Evolutionary conservation across 768 basidiomycete species (phyloP).

Genomic region (Gyrodon lividus): DNA sequence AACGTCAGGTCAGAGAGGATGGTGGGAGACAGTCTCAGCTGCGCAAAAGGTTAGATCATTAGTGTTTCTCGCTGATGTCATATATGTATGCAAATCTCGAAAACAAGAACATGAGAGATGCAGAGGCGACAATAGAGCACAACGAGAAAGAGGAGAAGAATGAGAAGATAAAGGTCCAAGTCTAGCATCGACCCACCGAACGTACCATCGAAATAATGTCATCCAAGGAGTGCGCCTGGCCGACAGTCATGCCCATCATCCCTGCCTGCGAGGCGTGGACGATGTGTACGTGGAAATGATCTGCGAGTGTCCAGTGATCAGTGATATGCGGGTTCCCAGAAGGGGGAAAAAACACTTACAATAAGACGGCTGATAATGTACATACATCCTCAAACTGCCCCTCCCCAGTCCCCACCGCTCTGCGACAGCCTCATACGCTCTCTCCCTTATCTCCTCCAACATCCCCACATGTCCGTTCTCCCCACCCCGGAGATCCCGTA

Average conservation of each 20-base stretch:
- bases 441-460: constrained; percentile 60
- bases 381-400: constrained; percentile 70
- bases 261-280: constrained; percentile 68
- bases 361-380: constrained; percentile 97
- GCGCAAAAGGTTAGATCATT: constrained; percentile 21
- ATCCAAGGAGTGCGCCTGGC: constrained; percentile 91
- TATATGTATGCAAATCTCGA: not conserved
- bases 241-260: constrained; percentile 71
- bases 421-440: constrained; percentile 51
- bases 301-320: constrained; percentile 38
- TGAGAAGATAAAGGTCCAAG: not conserved
- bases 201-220: constrained; percentile 84
- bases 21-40: constrained; percentile 62
- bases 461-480: constrained; percentile 57
- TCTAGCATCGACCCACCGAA: not conserved
- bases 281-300: constrained; percentile 94
- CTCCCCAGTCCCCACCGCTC: constrained; percentile 64
- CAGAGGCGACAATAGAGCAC: not conserved
- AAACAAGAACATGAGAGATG: not conserved
- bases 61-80: not conserved
- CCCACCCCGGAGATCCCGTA: constrained; percentile 66
- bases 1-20: constrained; percentile 72
- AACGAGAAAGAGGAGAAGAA: not conserved
- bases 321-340: no score
- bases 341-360: constrained; percentile 50